Evolutionary conservation across 768 basidiomycete species (phyloP), one percentile per base, ranked within the genome.

Genomic region (Hebeloma cylindrosporum): DNA sequence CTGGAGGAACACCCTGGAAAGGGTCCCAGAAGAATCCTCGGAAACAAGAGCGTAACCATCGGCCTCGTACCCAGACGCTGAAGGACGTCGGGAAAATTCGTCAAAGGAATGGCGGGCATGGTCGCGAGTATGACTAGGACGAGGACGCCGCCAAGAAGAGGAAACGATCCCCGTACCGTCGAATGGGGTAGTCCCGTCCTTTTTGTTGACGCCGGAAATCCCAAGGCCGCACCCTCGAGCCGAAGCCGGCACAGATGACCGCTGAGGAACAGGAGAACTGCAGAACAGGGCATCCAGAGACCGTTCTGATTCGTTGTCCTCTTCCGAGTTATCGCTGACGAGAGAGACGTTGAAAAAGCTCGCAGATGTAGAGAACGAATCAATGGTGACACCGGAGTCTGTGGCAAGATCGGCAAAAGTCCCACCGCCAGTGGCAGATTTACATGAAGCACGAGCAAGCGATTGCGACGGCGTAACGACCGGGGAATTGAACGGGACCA

Each of bases 1-100:
- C 13, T 57, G 47, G 7, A 53, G 46, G 32, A 62, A 56, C 6
- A 45, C 57, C 11, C 52, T 41, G 8, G 56, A 60, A 9, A 62
- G 33, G 23, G 32, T 42, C 4, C 37, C 34, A 3, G 26, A 29
- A 0, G 52, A 53, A 4, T 37, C 13, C n/a, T 40, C 16, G 1
- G 35, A 16, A 3, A 38, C 11, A 17, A 48, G 18, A 14, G 29
- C 17, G 16, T 35, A 31, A 25, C 26, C n/a, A n/a, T n/a, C 17
- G 7, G 40, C 20, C n/a, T 14, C 34, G 14, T 30, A 29, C 6
- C 26, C 29, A 17, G 18, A 38, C 10, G 17, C 18, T 30, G 33
- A 7, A n/a, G n/a, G n/a, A n/a, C 32, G 22, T 43, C 21, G 25
- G 28, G 17, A 8, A 22, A 20, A 2, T 5, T 17, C 25, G 6